phyloP scores from a whole-genome alignment of 306 rosid species.

The Vigna angularis region DNA sequence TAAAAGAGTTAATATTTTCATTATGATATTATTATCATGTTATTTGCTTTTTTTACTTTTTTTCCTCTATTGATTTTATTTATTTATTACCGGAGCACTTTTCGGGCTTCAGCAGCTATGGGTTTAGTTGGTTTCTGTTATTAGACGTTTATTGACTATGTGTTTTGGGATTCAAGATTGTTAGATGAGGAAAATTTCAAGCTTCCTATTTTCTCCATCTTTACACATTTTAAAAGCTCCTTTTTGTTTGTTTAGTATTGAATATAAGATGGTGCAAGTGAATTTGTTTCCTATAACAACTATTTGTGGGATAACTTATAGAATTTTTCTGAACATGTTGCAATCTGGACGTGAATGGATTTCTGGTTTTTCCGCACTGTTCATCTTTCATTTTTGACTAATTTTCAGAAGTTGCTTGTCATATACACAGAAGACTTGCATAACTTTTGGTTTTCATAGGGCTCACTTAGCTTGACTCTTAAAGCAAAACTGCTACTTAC shows the following conservation, averaged over 20 bases:
- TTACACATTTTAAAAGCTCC: slow-evolving; percentile 37
- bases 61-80: slow-evolving; percentile 36
- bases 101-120: slow-evolving; percentile 45
- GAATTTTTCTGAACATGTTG: slow-evolving; percentile 6
- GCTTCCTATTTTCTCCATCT: slow-evolving; percentile 47
- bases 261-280: slow-evolving; percentile 34
- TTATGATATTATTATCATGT: not conserved
- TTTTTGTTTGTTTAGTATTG: not conserved
- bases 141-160: slow-evolving; percentile 38
- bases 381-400: slow-evolving; percentile 1
- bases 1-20: slow-evolving; percentile 37
- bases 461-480: slow-evolving; percentile 22
- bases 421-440: slow-evolving; percentile 1
- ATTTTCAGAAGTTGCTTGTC: slow-evolving; percentile 13
- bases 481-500: slow-evolving; percentile 35
- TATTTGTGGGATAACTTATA: slow-evolving; percentile 14
- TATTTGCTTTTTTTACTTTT: not conserved
- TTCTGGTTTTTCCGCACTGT: slow-evolving; percentile 9
- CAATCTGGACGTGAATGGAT: slow-evolving; percentile 3
- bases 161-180: slow-evolving; percentile 34
- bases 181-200: slow-evolving; percentile 39
- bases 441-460: slow-evolving; percentile 31
- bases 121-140: slow-evolving; percentile 41
- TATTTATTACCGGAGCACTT: slow-evolving; percentile 33
- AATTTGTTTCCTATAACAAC: slow-evolving; percentile 24